Percentiles rank a stretch among this genome's conserved stretches.
Conservation (phyloP, 1,284 basidiomycete species). For the Malassezia pachydermatis region DNA sequence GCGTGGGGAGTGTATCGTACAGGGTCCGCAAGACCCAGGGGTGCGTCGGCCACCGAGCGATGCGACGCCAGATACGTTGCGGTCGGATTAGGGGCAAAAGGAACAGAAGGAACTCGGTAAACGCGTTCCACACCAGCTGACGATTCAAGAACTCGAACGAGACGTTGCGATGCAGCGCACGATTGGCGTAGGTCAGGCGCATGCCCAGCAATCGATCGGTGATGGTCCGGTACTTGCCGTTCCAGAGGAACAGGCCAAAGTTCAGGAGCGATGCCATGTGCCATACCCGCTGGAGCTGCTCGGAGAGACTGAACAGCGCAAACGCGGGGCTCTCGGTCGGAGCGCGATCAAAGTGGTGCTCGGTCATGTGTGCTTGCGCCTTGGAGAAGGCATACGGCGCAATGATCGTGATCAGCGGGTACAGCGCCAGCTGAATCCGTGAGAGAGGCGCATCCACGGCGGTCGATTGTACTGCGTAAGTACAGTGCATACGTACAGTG, state of each 20-base stretch:
- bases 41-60: conserved; percentile 50
- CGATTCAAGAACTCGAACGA: conserved; percentile 99
- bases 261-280: conserved; percentile 60
- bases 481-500: neutral
- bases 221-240: conserved; percentile 79
- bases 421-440: conserved; percentile 50
- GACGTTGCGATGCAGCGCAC: conserved; percentile 67
- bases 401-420: conserved; percentile 65
- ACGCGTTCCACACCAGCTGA: conserved; percentile 97
- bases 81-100: conserved; percentile 71
- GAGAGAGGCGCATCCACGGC: conserved; percentile 30
- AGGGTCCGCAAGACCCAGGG: conserved; percentile 38
- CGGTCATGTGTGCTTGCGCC: conserved; percentile 64
- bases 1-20: conserved; percentile 31
- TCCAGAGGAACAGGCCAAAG: conserved; percentile 73
- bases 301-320: conserved; percentile 61
- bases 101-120: conserved; percentile 94
- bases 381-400: conserved; percentile 69
- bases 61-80: conserved; percentile 55
- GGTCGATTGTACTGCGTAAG: conserved; percentile 28
- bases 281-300: conserved; percentile 58
- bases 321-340: conserved; percentile 52
- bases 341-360: conserved; percentile 72
- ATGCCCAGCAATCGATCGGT: conserved; percentile 72
- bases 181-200: conserved; percentile 63